Evolutionary conservation across 2,329 filamentous ascomycete genomes (phyloP).

Genomic region (Calonectria hongkongensis): DNA sequence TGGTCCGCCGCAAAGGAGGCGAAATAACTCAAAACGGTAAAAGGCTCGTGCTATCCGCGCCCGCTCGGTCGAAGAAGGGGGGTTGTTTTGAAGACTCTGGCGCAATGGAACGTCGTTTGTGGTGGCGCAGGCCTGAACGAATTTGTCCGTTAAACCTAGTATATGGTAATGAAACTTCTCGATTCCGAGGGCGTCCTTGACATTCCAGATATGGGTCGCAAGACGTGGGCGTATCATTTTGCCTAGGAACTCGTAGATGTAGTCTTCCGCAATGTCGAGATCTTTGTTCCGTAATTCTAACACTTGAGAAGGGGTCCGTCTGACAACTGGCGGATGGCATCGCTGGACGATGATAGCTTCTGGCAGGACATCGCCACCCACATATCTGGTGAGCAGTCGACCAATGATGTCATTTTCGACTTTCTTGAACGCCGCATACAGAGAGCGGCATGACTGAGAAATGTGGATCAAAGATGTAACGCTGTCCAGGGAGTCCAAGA

Average conservation of each 20-base stretch:
- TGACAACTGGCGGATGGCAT: constrained; percentile 14
- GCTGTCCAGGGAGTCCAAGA: constrained; percentile 9
- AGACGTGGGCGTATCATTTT: constrained; percentile 4
- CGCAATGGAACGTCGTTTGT: not conserved
- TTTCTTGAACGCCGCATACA: constrained; percentile 11
- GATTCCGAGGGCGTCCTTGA: not conserved
- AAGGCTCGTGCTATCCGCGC: constrained; percentile 8
- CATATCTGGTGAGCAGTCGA: not conserved
- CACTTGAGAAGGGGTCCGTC: not conserved
- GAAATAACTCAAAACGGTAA: constrained; percentile 10
- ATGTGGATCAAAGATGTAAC: constrained; percentile 10
- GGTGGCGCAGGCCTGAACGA: not conserved
- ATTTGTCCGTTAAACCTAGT: not conserved
- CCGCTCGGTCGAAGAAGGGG: not conserved
- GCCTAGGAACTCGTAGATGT: constrained; percentile 1
- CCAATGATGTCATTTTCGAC: constrained; percentile 5
- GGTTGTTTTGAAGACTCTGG: not conserved
- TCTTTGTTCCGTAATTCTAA: not conserved
- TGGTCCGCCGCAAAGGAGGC: constrained; percentile 1
- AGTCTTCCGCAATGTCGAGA: not conserved
- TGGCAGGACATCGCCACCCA: not conserved
- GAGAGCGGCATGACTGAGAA: constrained; percentile 1
- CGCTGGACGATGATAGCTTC: constrained; percentile 13
- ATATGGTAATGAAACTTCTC: constrained; percentile 8
- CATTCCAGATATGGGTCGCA: not conserved